Evolutionary conservation across 331 rosid species (phyloP).

Genomic region (Acacia concinna): DNA sequence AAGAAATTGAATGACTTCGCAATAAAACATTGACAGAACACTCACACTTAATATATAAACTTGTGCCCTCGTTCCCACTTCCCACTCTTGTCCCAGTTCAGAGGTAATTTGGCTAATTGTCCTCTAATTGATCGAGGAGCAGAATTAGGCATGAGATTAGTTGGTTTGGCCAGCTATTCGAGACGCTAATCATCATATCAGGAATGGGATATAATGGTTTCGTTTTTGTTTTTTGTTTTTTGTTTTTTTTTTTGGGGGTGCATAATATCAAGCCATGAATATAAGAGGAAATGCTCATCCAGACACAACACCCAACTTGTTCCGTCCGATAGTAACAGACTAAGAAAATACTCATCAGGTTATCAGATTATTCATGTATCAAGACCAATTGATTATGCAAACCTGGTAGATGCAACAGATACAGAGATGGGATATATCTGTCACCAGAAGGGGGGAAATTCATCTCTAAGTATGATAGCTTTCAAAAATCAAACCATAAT

Average conservation of each 20-base stretch:
- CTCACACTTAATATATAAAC: not conserved
- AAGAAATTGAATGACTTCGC: not conserved
- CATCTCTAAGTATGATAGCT: not conserved
- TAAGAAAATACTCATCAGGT: not conserved
- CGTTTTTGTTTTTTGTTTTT: too few species aligned
- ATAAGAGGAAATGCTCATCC: not conserved
- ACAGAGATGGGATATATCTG: not conserved
- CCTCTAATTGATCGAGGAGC: not conserved
- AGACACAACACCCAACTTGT: not conserved
- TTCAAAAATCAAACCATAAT: not conserved
- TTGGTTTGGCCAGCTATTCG: not conserved
- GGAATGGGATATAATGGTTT: not conserved
- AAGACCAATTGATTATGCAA: not conserved
- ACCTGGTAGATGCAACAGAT: not conserved
- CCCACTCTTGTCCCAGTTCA: not conserved
- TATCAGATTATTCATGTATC: not conserved
- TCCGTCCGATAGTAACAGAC: not conserved
- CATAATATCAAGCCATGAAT: too few species aligned
- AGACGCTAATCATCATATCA: not conserved
- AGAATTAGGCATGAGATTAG: not conserved
- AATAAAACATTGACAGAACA: not conserved
- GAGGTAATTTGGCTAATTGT: not conserved
- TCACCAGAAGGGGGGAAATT: not conserved
- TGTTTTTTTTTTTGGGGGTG: too few species aligned
- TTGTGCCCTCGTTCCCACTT: too few species aligned